Percentiles rank a stretch among this genome's conserved stretches.
These are phyloP conservation scores for Ustilago bromivora DNA, from an alignment of 1,284 basidiomycete genomes.

Conservation along the genomic window DNA sequence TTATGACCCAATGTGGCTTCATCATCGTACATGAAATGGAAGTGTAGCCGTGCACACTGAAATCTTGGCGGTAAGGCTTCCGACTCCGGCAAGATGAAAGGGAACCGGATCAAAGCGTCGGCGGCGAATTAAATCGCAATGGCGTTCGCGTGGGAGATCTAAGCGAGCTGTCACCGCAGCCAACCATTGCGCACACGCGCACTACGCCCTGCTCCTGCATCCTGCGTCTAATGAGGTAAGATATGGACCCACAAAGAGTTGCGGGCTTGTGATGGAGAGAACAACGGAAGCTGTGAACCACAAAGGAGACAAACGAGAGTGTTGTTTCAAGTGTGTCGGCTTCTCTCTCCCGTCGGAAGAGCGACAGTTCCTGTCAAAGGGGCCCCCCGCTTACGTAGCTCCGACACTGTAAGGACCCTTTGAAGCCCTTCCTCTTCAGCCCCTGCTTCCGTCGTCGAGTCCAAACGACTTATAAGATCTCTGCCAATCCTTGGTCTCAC, in stretches of 20 bases:
- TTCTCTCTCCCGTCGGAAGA: background rate
- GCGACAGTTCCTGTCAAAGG: background rate
- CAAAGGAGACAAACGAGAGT: background rate
- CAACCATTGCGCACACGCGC: background rate
- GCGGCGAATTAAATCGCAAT: background rate
- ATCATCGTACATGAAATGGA: background rate
- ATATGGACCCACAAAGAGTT: background rate
- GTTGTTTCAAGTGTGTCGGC: background rate
- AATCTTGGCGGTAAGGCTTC: background rate
- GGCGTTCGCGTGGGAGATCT: background rate
- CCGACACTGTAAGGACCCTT: background rate
- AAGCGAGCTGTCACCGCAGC: constrained; percentile 13
- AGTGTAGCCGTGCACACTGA: background rate
- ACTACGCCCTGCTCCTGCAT: background rate
- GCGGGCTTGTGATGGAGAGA: background rate
- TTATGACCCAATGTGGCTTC: background rate
- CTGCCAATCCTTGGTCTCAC: background rate
- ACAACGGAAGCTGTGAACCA: background rate
- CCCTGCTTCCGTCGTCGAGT: background rate
- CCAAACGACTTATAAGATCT: background rate
- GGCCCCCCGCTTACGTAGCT: background rate
- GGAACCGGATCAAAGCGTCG: constrained; percentile 10
- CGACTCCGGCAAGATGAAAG: background rate
- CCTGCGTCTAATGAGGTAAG: background rate
- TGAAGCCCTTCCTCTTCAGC: background rate